Base-by-base conservation (phyloP, 2,329 filamentous ascomycete genomes). In the Capronia americana region DNA sequence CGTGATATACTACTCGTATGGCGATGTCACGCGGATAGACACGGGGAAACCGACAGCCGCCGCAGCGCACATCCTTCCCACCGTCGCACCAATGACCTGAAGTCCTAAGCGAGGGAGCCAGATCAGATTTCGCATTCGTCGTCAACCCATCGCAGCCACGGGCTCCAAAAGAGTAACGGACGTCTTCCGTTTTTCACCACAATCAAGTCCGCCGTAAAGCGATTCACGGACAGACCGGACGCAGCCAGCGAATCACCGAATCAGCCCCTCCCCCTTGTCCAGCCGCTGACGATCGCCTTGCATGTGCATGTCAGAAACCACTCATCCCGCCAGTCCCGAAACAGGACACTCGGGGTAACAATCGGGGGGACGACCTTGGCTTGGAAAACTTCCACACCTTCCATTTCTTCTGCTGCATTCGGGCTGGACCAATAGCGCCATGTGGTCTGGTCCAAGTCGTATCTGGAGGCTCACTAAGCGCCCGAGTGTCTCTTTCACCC, bases 211-310 rank as follows among this genome's bases (percentile, higher is more conserved):
- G 8, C 7, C 38, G 17, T n/a, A 61, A 61, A 60, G 44, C 58
- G 46, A 61, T n/a, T 51, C 26, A 30, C 23, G 17, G 53, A 14
- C 14, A 64, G 14, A 4, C 30, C 17, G 61, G n/a, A 14, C 23
- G 6, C 14, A n/a, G 41, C 17, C 34, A 11, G 7, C 61, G 55
- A 64, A 59, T 59, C 55, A 53, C 20, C 8, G 17, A 7, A 8
- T 17, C 24, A 26, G 4, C 10, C 26, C 30, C 14, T 51, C n/a
- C 23, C 14, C 53, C 10, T 26, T 30, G 53, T 59, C 46, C 61
- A 59, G 61, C 61, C 61, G 61, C 55, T 64, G 61, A 64, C 55
- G 56, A 54, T 38, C 32, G 30, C 14, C 44, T 44, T 44, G 51
- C 59, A 62, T 62, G 59, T 5, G 34, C 34, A 20, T 46, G 57